Evolutionary conservation across 23 red algal genomes (phyloP).

Genomic region (Cyanidiococcus yangmingshanensis): DNA sequence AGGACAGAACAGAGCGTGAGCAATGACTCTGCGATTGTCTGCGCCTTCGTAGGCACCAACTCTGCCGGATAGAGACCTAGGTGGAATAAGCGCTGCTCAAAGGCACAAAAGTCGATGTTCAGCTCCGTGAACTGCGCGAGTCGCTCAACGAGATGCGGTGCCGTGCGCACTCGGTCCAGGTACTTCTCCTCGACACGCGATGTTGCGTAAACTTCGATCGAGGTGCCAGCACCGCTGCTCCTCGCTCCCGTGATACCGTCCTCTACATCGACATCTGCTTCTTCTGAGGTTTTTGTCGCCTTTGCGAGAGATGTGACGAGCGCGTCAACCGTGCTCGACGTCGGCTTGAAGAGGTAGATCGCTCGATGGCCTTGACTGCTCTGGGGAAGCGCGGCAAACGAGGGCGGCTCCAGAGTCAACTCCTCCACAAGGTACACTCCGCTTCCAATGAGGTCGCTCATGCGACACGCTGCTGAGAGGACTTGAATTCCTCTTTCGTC

Average conservation of each 20-base stretch:
- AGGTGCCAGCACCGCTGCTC: neutral
- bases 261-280: neutral
- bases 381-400: neutral
- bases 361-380: neutral
- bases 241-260: neutral
- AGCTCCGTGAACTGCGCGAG: slow-evolving; percentile 27
- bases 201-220: slow-evolving; percentile 18
- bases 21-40: slow-evolving; percentile 14
- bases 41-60: neutral
- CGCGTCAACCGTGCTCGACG: neutral
- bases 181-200: slow-evolving; percentile 15
- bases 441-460: slow-evolving; percentile 26
- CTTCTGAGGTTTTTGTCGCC: neutral
- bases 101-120: slow-evolving; percentile 27
- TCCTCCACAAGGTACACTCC: slow-evolving; percentile 25
- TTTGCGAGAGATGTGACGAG: slow-evolving; percentile 16
- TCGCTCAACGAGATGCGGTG: slow-evolving; percentile 20
- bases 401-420: neutral
- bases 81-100: slow-evolving; percentile 24
- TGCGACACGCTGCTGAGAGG: slow-evolving; percentile 18
- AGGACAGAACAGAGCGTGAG: slow-evolving; percentile 26
- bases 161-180: slow-evolving; percentile 9
- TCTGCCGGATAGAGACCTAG: slow-evolving; percentile 8
- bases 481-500: slow-evolving; percentile 19
- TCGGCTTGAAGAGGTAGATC: slow-evolving; percentile 26